Evolutionary conservation across 306 rosid species (phyloP).

Genomic region (Ormosia emarginata): DNA sequence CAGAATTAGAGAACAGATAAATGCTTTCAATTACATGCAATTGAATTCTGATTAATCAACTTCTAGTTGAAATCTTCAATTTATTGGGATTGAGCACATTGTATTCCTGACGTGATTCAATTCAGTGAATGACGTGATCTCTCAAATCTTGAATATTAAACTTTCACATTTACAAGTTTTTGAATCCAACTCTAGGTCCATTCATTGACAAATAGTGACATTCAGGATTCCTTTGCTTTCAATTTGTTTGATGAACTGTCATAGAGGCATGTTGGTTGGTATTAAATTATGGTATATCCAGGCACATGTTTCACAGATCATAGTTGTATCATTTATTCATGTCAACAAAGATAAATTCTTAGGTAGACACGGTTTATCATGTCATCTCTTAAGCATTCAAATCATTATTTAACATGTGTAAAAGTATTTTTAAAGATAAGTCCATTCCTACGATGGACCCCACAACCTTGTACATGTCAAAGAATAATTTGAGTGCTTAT

Average conservation of each 20-base stretch:
- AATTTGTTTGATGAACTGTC: background rate
- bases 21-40: background rate
- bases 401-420: too few species aligned
- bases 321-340: background rate
- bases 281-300: background rate
- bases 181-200: background rate
- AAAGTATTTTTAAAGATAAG: too few species aligned
- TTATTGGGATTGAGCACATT: background rate
- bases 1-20: background rate
- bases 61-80: background rate
- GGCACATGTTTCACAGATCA: background rate
- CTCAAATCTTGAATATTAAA: background rate
- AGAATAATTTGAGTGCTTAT: too few species aligned
- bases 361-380: too few species aligned
- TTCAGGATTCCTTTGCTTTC: too few species aligned
- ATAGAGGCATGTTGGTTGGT: background rate
- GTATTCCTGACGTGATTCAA: background rate
- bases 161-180: background rate
- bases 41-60: background rate
- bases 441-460: too few species aligned
- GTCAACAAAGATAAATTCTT: too few species aligned
- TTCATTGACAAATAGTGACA: background rate
- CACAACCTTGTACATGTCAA: too few species aligned
- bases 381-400: too few species aligned
- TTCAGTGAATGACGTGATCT: background rate